phyloP scores from a whole-genome alignment of 306 rosid genomes.

The Trifolium subterraneum region DNA sequence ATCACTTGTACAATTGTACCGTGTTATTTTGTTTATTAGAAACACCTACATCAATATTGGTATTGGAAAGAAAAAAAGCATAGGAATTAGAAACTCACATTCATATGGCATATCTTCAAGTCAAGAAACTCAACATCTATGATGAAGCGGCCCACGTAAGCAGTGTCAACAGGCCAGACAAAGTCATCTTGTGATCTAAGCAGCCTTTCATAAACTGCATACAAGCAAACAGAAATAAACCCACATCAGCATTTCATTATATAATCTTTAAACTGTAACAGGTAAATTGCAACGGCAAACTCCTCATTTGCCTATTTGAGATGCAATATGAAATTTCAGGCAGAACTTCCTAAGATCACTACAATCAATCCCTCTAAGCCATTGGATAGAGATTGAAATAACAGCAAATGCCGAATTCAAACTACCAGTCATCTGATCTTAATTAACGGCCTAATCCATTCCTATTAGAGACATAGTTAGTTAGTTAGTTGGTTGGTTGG shows the following conservation, averaged over 20 bases:
- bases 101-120: constrained; percentile 64
- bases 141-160: constrained; percentile 70
- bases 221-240: constrained; percentile 30
- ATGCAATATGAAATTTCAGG: neutral
- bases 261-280: constrained; percentile 31
- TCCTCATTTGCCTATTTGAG: neutral
- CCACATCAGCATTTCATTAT: constrained; percentile 9
- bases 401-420: neutral
- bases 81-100: constrained; percentile 71
- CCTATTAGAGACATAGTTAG: neutral
- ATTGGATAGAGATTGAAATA: neutral
- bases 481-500: no score
- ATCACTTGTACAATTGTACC: neutral
- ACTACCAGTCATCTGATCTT: neutral
- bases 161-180: constrained; percentile 73
- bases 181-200: constrained; percentile 77
- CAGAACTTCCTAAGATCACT: neutral
- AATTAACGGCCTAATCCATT: neutral
- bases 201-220: constrained; percentile 71
- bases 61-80: constrained; percentile 8
- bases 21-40: neutral
- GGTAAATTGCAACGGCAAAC: constrained; percentile 11
- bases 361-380: neutral
- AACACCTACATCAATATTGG: neutral
- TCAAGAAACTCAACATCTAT: constrained; percentile 91